phyloP scores from a whole-genome alignment of 1,139 yeast species.

The Hyphopichia fennica region DNA sequence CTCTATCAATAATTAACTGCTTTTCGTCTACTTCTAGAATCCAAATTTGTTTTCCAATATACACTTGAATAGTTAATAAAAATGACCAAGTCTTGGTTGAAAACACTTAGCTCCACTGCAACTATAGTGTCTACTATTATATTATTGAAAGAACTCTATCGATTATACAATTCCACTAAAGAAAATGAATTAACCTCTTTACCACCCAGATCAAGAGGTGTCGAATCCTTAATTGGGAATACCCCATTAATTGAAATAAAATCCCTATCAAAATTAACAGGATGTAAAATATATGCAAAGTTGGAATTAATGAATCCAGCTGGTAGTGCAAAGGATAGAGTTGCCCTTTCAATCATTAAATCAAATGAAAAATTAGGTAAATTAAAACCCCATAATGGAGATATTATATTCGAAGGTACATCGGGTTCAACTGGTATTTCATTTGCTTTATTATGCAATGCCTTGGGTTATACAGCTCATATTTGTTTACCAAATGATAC shows the following conservation, averaged over 20 bases:
- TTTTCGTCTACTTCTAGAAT: too few species aligned
- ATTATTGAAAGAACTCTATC: constrained; percentile 13
- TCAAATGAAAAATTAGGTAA: constrained; percentile 63
- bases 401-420: constrained; percentile 87
- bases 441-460: constrained; percentile 81
- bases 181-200: constrained; percentile 11
- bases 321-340: constrained; percentile 94
- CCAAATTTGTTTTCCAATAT: too few species aligned
- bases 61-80: too few species aligned
- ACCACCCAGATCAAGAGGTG: constrained; percentile 38
- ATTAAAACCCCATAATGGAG: constrained; percentile 55
- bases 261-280: constrained; percentile 73
- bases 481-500: constrained; percentile 97
- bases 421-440: constrained; percentile 96
- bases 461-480: constrained; percentile 85
- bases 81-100: background rate
- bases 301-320: constrained; percentile 88
- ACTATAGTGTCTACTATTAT: constrained; percentile 14
- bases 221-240: constrained; percentile 72
- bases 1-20: too few species aligned
- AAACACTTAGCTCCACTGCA: constrained; percentile 13
- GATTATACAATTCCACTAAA: constrained; percentile 4
- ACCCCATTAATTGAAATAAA: constrained; percentile 82
- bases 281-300: constrained; percentile 84
- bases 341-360: constrained; percentile 80